phyloP scores from a whole-genome alignment of 257 asterid species.

The Fraxinus pennsylvanica region DNA sequence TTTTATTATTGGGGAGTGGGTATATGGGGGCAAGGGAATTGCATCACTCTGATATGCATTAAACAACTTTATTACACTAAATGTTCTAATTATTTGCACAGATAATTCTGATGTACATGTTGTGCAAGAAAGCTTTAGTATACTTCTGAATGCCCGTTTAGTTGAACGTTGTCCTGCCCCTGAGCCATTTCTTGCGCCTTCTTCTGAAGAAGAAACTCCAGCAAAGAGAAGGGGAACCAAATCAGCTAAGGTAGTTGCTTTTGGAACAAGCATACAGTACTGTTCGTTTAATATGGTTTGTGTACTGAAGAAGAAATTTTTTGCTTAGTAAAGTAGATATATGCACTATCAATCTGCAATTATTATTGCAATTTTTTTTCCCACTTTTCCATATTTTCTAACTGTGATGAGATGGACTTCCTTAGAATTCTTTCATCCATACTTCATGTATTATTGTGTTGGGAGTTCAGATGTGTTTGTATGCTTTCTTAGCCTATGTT shows the following conservation, averaged over 20 bases:
- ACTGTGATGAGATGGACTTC: background rate
- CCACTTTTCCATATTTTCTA: background rate
- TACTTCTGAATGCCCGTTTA: constrained; percentile 64
- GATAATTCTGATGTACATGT: constrained; percentile 46
- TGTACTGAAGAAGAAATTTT: background rate
- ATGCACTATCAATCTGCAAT: background rate
- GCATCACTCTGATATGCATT: constrained; percentile 11
- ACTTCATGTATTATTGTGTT: background rate
- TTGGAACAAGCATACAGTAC: constrained; percentile 11
- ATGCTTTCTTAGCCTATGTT: background rate
- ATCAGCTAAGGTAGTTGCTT: constrained; percentile 51
- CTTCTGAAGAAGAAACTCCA: constrained; percentile 50
- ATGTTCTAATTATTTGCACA: constrained; percentile 33
- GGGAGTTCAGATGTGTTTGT: background rate
- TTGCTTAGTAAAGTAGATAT: background rate
- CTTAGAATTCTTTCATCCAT: background rate
- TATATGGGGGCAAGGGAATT: background rate
- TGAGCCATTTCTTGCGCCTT: constrained; percentile 68
- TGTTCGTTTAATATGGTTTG: background rate
- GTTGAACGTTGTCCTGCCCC: constrained; percentile 93
- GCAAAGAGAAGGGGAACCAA: constrained; percentile 52
- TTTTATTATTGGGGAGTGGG: background rate
- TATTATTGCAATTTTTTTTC: background rate
- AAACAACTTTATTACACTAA: background rate
- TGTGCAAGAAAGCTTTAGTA: constrained; percentile 51